Conservation (phyloP, 1,139 yeast species). For the Candida tetrigidarum region DNA sequence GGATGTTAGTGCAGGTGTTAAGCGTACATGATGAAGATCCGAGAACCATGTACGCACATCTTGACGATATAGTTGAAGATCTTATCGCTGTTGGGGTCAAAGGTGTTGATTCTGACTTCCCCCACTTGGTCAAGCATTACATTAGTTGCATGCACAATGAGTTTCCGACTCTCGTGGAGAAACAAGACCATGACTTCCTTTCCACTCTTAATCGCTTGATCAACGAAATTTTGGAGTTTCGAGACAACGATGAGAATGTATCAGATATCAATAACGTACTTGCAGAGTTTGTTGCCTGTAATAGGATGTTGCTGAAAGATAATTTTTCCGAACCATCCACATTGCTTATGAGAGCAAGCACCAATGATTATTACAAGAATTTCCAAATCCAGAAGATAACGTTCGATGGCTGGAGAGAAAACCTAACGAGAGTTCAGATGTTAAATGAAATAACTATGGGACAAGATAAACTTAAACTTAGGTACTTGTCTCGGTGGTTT, state of each 20-base stretch:
- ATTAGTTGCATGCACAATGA: not conserved
- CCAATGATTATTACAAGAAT: constrained; percentile 12
- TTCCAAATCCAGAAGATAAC: constrained; percentile 6
- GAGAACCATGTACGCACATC: not conserved
- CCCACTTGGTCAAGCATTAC: constrained; percentile 8
- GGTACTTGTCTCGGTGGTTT: constrained; percentile 7
- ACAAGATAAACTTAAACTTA: not conserved
- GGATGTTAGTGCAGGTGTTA: not conserved
- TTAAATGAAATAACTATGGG: constrained; percentile 2
- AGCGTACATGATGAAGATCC: not conserved
- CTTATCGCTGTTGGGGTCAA: constrained; percentile 10
- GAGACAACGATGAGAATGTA: constrained; percentile 1
- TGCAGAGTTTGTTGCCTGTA: constrained; percentile 7
- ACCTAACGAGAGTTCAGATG: constrained; percentile 6
- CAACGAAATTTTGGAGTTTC: constrained; percentile 4
- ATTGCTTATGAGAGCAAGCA: constrained; percentile 16
- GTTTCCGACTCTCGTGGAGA: constrained; percentile 7
- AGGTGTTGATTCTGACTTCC: constrained; percentile 6
- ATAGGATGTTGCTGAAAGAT: constrained; percentile 9
- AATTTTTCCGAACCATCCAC: constrained; percentile 11
- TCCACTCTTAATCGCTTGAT: not conserved
- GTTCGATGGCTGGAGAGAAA: constrained; percentile 17
- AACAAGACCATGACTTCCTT: constrained; percentile 8
- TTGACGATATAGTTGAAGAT: constrained; percentile 16
- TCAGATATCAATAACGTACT: constrained; percentile 5